These are phyloP conservation scores for Diaporthe sp. DNA, from an alignment of 2,329 filamentous ascomycete genomes.

Conservation along the genomic window DNA sequence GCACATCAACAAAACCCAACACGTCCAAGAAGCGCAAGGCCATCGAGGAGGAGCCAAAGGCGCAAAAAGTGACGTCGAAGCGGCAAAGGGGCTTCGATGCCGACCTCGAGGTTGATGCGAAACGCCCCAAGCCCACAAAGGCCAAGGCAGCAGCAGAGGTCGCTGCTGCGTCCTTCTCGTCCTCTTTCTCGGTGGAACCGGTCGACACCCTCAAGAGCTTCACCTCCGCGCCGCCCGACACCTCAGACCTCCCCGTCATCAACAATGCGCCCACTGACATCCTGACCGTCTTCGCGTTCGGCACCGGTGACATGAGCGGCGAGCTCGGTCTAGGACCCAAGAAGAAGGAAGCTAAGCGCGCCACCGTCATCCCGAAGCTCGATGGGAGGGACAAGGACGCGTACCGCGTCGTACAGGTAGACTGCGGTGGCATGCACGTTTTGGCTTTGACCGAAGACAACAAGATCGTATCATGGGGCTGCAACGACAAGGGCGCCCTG, in stretches of 20 bases:
- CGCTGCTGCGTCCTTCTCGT: conserved; percentile 11
- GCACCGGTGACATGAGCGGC: conserved; percentile 63
- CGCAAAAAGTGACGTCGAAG: conserved; percentile 28
- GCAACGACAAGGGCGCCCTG: conserved; percentile 78
- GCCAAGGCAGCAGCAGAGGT: conserved; percentile 9
- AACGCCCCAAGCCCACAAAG: conserved; percentile 31
- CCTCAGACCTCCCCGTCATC: conserved; percentile 39
- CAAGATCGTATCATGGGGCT: conserved; percentile 78
- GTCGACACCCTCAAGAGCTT: conserved; percentile 39
- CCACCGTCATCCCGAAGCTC: conserved; percentile 43
- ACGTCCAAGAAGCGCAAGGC: conserved; percentile 42
- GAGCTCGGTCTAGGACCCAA: conserved; percentile 49
- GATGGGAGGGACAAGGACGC: conserved; percentile 39
- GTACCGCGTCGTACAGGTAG: conserved; percentile 67
- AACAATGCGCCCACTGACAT: conserved; percentile 41
- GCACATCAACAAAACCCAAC: conserved; percentile 28
- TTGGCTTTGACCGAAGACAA: conserved; percentile 76
- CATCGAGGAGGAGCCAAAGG: conserved; percentile 21
- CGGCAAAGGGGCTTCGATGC: conserved; percentile 23
- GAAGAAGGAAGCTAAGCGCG: conserved; percentile 42
- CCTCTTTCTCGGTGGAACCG: conserved; percentile 37
- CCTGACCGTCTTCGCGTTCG: conserved; percentile 44
- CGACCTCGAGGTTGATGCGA: conserved; percentile 19
- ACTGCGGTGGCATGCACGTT: conserved; percentile 77
- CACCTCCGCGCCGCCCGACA: conserved; percentile 38